These are phyloP conservation scores for Aspergillus clavatus DNA, from an alignment of 2,329 filamentous ascomycete genomes.

Conservation along the genomic window DNA sequence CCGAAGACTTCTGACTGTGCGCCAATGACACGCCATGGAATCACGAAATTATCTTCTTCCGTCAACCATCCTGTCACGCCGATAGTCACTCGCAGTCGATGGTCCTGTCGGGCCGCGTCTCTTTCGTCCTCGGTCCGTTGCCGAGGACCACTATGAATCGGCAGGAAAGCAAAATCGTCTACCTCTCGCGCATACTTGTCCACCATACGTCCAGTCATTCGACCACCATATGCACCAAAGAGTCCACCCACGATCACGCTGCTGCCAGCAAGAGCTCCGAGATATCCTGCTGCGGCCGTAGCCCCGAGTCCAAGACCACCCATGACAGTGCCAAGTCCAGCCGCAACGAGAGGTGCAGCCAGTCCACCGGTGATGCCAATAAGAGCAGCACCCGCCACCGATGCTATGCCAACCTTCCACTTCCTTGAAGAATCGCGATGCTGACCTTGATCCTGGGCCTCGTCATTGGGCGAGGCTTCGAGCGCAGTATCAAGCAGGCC, in stretches of 20 bases:
- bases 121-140: slow-evolving; percentile 43
- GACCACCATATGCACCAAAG: slow-evolving; percentile 85
- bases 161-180: slow-evolving; percentile 81
- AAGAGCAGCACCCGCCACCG: slow-evolving; percentile 79
- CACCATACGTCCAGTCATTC: slow-evolving; percentile 80
- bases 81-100: slow-evolving; percentile 74
- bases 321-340: slow-evolving; percentile 73
- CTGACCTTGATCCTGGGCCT: slow-evolving; percentile 66
- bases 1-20: slow-evolving; percentile 72
- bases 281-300: slow-evolving; percentile 68
- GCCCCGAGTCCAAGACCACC: slow-evolving; percentile 70
- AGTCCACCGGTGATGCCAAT: slow-evolving; percentile 80
- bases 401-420: slow-evolving; percentile 81
- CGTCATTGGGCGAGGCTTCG: slow-evolving; percentile 70
- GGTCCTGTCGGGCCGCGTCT: slow-evolving; percentile 47
- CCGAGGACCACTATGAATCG: slow-evolving; percentile 56
- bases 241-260: slow-evolving; percentile 74
- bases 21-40: slow-evolving; percentile 74
- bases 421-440: slow-evolving; percentile 61
- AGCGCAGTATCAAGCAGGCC: slow-evolving; percentile 72
- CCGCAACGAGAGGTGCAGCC: slow-evolving; percentile 69
- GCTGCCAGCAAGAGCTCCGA: slow-evolving; percentile 76
- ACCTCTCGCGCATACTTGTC: slow-evolving; percentile 83
- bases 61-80: slow-evolving; percentile 78
- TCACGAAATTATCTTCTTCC: slow-evolving; percentile 64